Evolutionary conservation across 75 land plant genomes (phyloP).

Genomic region (Cunninghamia lanceolata): DNA sequence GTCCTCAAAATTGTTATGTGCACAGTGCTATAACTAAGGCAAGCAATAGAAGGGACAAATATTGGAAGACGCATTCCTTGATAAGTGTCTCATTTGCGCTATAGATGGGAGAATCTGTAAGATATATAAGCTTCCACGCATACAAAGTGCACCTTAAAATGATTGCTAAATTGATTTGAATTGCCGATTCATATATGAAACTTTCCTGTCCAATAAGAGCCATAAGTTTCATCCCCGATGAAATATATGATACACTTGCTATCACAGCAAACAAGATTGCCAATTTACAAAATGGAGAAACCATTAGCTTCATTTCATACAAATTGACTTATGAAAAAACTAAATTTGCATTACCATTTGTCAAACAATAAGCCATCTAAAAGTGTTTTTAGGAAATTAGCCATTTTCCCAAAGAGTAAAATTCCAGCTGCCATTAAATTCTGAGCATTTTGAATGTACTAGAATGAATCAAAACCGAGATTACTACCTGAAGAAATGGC

Average conservation of each 20-base stretch:
- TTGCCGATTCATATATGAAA: not conserved
- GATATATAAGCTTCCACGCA: not conserved
- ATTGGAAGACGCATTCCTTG: not conserved
- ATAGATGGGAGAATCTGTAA: not conserved
- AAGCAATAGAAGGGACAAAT: not conserved
- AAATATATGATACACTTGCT: slow-evolving; percentile 9
- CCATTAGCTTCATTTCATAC: not conserved
- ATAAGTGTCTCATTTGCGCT: not conserved
- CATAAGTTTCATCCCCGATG: not conserved
- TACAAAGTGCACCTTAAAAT: not conserved
- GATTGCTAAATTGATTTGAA: not conserved
- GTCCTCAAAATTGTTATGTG: not conserved
- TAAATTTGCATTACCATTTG: not conserved
- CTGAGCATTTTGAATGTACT: not conserved
- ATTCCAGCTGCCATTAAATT: not conserved
- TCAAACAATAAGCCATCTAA: not conserved
- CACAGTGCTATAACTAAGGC: not conserved
- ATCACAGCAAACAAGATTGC: not conserved
- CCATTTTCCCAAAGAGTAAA: not conserved
- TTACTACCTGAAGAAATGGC: not conserved
- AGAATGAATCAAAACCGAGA: not conserved
- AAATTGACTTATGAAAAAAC: not conserved
- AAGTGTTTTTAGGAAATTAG: not conserved
- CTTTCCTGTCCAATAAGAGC: not conserved
- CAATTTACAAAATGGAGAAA: not conserved